Evolutionary conservation across 2,329 filamentous ascomycete species (phyloP), one percentile per base, ranked within the genome.

Genomic region (Trichoderma gracile): DNA sequence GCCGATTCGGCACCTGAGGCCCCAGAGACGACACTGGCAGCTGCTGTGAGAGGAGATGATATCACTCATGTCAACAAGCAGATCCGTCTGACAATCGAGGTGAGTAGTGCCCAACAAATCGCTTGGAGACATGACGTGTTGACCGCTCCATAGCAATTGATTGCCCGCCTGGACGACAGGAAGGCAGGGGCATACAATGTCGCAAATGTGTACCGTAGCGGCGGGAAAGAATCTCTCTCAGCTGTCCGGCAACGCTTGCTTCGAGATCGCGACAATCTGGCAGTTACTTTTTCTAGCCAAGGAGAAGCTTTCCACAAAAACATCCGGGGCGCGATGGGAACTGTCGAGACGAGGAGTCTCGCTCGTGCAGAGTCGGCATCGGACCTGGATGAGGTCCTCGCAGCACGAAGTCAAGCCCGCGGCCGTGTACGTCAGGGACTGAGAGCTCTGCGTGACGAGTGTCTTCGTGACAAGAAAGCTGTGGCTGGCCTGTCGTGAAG

Each of bases 181-280:
- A 71, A 73, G 65, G 65, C 56, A 4, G 54, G 57, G 1, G 62
- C 71, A 19, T 67, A 64, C 23, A 67, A 63, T 6, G 47, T 70
- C 2, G 68, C 68, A n/a, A 66, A 69, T 19, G 57, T 60, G 1
- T 75, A 75, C 58, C 67, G 62, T 3, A 66, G 67, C 17, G 69
- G 66, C n/a, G 67, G 63, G 4, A 45, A 68, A 1, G 53, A 55
- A 4, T 73, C 69, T 3, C 67, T 74, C 27, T 63, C 63, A 10
- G 70, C 65, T 19, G 69, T 75, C 3, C 61, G 67, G n/a, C 65
- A 63, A 14, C 69, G 67, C 9, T 70, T 70, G 40, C 17, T 25
- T 2, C 60, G 70, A 12, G 73, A 75, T 27, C 68, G 54, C 7
- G 40, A 53, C 15, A 23, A 17, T 14, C 33, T 73, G 5, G 54